A percentile compares a stretch with the other conserved stretches of the same genome.
Conservation (phyloP, 1,284 basidiomycete species). For the Anthracocystis panici-leucophaei region DNA sequence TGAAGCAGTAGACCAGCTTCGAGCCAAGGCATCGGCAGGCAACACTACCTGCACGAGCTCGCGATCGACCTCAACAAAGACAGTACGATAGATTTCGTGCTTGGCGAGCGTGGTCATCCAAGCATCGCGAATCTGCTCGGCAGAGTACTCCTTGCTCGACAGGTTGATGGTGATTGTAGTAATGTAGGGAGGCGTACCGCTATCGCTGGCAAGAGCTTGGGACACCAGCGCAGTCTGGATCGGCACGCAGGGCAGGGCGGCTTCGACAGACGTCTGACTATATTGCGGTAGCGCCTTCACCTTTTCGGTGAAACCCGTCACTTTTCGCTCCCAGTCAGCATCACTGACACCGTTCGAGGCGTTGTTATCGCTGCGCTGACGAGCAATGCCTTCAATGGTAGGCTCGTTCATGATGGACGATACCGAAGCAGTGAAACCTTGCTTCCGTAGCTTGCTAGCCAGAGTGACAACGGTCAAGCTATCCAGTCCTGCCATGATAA, state of each 20-base stretch:
- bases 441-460: slow-evolving; percentile 45
- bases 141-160: slow-evolving; percentile 2
- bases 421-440: slow-evolving; percentile 34
- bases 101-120: slow-evolving; percentile 38
- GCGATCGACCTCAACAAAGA: slow-evolving; percentile 48
- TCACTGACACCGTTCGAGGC: background rate
- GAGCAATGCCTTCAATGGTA: slow-evolving; percentile 52
- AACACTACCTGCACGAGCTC: slow-evolving; percentile 48
- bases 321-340: slow-evolving; percentile 14
- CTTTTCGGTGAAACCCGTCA: slow-evolving; percentile 19
- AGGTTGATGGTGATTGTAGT: slow-evolving; percentile 45
- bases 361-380: background rate
- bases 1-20: slow-evolving; percentile 15
- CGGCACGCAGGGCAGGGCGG: slow-evolving; percentile 53
- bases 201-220: slow-evolving; percentile 35
- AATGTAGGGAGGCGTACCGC: slow-evolving; percentile 50
- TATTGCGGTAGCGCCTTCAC: slow-evolving; percentile 18
- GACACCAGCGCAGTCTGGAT: slow-evolving; percentile 60
- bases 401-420: slow-evolving; percentile 49
- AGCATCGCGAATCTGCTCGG: slow-evolving; percentile 20
- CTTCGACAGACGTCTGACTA: slow-evolving; percentile 7
- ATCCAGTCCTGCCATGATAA: slow-evolving; percentile 63
- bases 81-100: slow-evolving; percentile 59
- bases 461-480: slow-evolving; percentile 62
- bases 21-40: slow-evolving; percentile 4